A percentile compares a stretch with the other conserved stretches of the same genome.
These are phyloP conservation scores for Tricholoma hemisulphureum DNA, from an alignment of 768 basidiomycete species.

Conservation along the genomic window DNA sequence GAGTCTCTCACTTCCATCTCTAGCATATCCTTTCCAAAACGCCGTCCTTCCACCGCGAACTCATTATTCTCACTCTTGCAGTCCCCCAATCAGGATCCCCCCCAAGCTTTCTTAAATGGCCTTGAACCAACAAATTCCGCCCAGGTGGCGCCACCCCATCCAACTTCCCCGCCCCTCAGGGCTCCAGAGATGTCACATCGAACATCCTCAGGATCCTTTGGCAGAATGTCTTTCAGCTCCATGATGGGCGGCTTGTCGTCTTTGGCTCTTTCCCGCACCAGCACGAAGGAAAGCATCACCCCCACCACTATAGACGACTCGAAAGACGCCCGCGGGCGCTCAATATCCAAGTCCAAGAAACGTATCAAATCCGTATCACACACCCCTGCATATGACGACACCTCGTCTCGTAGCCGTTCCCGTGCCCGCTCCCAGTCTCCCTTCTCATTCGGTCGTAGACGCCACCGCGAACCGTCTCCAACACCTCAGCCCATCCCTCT, in stretches of 20 bases:
- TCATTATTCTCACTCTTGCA: conserved; percentile 35
- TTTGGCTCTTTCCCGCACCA: conserved; percentile 59
- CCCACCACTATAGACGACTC: conserved; percentile 32
- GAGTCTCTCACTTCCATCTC: conserved; percentile 22
- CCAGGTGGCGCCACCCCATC: conserved; percentile 14
- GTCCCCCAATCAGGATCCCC: conserved; percentile 47
- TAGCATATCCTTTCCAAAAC: not conserved
- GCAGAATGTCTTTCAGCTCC: conserved; percentile 56
- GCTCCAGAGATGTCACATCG: conserved; percentile 34
- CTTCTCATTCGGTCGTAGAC: conserved; percentile 69
- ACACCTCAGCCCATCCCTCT: conserved; percentile 58
- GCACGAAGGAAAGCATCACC: conserved; percentile 37
- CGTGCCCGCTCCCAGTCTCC: conserved; percentile 80
- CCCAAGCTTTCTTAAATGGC: conserved; percentile 45
- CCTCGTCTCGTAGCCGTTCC: conserved; percentile 46
- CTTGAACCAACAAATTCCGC: conserved; percentile 46
- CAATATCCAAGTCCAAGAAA: conserved; percentile 42
- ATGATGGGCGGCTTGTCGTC: conserved; percentile 73
- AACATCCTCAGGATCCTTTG: conserved; percentile 50
- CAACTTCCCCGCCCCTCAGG: conserved; percentile 24
- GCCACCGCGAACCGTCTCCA: conserved; percentile 57
- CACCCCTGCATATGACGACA: conserved; percentile 34
- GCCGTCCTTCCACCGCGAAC: conserved; percentile 31
- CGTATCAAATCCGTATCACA: conserved; percentile 51
- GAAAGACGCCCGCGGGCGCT: conserved; percentile 55